phyloP scores from a whole-genome alignment of 2,329 filamentous ascomycete species.

The Emergomyces pasteurianus region DNA sequence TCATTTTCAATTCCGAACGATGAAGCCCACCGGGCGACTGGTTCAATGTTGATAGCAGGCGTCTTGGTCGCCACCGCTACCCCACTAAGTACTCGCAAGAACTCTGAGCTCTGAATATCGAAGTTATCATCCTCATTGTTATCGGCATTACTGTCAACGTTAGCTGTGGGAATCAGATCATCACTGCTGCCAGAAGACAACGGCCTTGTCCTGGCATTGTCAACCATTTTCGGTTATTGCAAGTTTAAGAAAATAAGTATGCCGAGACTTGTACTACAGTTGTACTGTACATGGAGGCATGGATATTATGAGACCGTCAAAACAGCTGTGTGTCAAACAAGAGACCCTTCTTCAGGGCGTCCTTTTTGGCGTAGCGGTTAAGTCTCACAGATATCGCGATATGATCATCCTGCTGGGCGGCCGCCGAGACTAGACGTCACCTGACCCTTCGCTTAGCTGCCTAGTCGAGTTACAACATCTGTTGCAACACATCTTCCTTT shows the following conservation, averaged over 20 bases:
- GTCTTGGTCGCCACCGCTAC: neutral
- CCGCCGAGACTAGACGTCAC: too few species aligned
- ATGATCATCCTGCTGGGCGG: too few species aligned
- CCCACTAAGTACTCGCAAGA: neutral
- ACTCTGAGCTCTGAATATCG: neutral
- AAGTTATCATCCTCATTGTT: neutral
- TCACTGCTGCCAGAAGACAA: neutral
- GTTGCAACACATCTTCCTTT: too few species aligned
- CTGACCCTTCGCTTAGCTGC: too few species aligned
- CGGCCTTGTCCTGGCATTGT: neutral
- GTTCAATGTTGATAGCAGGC: neutral
- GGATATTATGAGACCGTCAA: too few species aligned
- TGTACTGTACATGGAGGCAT: neutral
- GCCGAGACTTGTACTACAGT: neutral
- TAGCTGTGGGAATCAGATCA: neutral
- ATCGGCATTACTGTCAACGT: neutral
- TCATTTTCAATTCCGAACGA: neutral
- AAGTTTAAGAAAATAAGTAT: neutral
- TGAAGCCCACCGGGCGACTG: neutral
- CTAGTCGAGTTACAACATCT: too few species aligned
- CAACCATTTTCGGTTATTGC: neutral
- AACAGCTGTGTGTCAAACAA: too few species aligned
- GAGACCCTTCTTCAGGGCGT: too few species aligned
- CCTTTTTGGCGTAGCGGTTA: too few species aligned
- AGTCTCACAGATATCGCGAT: too few species aligned